Conservation (phyloP, 306 rosid species). For the Carpinus fangiana region DNA sequence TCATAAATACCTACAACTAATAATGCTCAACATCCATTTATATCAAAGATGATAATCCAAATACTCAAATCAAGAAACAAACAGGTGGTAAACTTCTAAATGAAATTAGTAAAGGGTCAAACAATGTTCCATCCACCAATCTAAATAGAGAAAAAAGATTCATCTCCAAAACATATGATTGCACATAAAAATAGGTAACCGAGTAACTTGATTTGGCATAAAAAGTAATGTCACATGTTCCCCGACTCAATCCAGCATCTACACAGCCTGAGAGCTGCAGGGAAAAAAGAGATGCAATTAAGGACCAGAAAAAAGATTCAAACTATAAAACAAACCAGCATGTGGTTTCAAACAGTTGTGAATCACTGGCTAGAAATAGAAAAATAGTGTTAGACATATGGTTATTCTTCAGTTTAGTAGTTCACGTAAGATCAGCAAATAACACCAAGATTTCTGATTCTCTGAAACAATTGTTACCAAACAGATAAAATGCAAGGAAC, state of each 20-base stretch:
- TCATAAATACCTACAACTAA: not conserved
- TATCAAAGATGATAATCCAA: not conserved
- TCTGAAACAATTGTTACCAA: not conserved
- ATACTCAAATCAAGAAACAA: not conserved
- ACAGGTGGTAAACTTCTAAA: not conserved
- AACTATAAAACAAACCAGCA: not conserved
- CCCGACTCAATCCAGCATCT: not conserved
- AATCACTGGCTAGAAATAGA: not conserved
- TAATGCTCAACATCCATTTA: not conserved
- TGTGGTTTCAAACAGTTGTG: not conserved
- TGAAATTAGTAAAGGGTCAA: not conserved
- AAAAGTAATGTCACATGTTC: no score
- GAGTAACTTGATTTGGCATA: not conserved
- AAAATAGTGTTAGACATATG: no score
- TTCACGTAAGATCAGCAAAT: not conserved
- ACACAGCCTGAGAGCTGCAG: conserved; percentile 5
- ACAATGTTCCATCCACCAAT: conserved; percentile 20
- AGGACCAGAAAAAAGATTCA: not conserved
- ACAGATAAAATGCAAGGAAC: not conserved
- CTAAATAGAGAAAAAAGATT: conserved; percentile 35
- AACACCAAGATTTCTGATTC: not conserved
- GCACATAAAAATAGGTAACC: conserved; percentile 11
- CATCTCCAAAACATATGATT: conserved; percentile 11
- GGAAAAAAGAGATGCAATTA: not conserved
- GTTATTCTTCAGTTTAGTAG: no score